Conservation (phyloP, 2,329 filamentous ascomycete species). For the Podosphaera aphanis region DNA sequence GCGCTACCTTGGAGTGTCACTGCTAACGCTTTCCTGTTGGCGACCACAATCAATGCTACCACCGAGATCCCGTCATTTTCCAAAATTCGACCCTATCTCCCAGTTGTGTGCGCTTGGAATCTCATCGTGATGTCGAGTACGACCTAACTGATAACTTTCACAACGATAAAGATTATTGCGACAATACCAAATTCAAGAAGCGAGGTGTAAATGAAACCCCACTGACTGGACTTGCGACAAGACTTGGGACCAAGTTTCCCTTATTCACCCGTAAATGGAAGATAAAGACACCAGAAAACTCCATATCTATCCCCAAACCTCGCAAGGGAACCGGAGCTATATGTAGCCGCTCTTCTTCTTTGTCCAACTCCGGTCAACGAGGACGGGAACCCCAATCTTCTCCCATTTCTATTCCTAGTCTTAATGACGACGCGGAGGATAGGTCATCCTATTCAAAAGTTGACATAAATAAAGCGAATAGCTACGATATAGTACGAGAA, state of each 20-base stretch:
- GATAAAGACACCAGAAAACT: conserved; percentile 22
- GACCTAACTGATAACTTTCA: conserved; percentile 38
- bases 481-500: conserved; percentile 28
- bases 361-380: conserved; percentile 33
- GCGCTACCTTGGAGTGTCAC: conserved; percentile 1
- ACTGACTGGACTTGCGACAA: conserved; percentile 36
- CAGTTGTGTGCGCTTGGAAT: conserved; percentile 14
- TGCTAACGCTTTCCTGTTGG: conserved; percentile 21
- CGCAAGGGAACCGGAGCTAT: conserved; percentile 25
- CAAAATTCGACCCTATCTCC: conserved; percentile 9
- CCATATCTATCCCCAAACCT: neutral
- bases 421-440: conserved; percentile 30
- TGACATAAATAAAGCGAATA: conserved; percentile 28
- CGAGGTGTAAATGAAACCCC: conserved; percentile 34
- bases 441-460: conserved; percentile 24
- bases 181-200: conserved; percentile 28
- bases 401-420: conserved; percentile 37
- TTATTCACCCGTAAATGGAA: conserved; percentile 30
- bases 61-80: conserved; percentile 20
- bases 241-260: conserved; percentile 36
- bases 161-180: conserved; percentile 35
- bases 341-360: conserved; percentile 59
- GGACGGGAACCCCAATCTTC: conserved; percentile 28
- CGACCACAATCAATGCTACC: conserved; percentile 33
- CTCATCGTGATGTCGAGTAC: conserved; percentile 32